These are phyloP conservation scores for Euphorbia schlechtendalii DNA, from an alignment of 441 rosid genomes.

Conservation along the genomic window DNA sequence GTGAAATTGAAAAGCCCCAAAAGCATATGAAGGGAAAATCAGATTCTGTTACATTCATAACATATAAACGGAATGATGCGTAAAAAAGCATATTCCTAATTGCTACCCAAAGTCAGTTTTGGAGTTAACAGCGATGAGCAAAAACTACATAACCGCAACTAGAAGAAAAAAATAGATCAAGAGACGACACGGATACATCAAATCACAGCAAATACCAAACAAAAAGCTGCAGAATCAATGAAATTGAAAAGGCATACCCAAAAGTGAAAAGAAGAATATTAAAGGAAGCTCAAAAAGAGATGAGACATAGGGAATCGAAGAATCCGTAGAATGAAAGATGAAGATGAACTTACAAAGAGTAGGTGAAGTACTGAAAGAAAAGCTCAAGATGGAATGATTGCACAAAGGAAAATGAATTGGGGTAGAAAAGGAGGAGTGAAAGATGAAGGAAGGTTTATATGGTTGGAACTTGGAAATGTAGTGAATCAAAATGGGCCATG, in stretches of 20 bases:
- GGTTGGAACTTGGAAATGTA: too few relatives aligned
- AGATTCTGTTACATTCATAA: neutral
- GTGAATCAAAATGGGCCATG: too few relatives aligned
- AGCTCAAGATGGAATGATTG: too few relatives aligned
- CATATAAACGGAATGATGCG: neutral
- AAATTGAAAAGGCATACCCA: too few relatives aligned
- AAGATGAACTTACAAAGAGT: conserved; percentile 6
- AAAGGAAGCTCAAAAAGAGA: neutral
- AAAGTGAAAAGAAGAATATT: too few relatives aligned
- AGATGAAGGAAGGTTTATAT: too few relatives aligned
- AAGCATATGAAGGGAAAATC: neutral
- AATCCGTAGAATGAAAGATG: neutral
- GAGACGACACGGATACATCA: neutral
- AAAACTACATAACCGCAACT: neutral
- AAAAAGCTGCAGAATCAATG: neutral
- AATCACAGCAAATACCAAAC: neutral
- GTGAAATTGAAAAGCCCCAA: neutral
- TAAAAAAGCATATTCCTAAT: neutral
- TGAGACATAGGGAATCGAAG: neutral
- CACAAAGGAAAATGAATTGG: too few relatives aligned
- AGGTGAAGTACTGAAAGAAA: neutral
- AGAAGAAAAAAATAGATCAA: neutral
- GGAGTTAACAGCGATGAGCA: neutral
- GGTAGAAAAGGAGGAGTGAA: too few relatives aligned
- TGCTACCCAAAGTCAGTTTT: neutral